Evolutionary conservation across 257 asterid species (phyloP), one percentile per base, ranked within the genome.

Genomic region (Przewalskia tangutica): DNA sequence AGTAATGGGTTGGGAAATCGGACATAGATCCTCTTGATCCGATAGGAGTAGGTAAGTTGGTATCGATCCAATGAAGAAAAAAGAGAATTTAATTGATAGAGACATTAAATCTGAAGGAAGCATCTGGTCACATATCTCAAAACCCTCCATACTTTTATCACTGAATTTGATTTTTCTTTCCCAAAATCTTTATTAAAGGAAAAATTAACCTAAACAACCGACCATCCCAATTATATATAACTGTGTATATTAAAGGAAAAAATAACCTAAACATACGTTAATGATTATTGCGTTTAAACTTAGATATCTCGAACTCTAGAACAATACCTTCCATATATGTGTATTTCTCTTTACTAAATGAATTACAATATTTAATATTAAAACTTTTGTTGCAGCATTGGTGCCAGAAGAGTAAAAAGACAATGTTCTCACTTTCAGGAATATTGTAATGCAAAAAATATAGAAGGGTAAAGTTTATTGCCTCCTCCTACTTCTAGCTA

Each of bases 391-490:
- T 89, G 89, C 86, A 94, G 98, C 86, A 94, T 94, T 83, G 98
- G 98, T 10, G 98, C 97, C 34, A 91, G 83, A 77, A 93, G 84
- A 82, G 94, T 94, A 1, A 88, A 90, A 87, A 88, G 18, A 66
- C 92, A 90, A 81, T 91, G 97, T 84, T 88, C 95, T 20, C 85
- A 85, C 18, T 93, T 94, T 81, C 97, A 91, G 83, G 95, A 91
- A 53, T 90, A 89, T 85, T 91, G 97, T 89, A 86, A 87, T 18
- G 86, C 85, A 14, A 86, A 81, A 56, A 89, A 91, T 87, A 77
- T 85, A 67, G 92, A 91, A 77, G 95, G 97, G 97, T 92, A 88
- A 9, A 20, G 2, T 48, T 0, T 48, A 23, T 46, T 71, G 62
- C 23, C 40, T 73, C 5, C 79, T 20, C 42, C 62, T 27, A 27